A percentile compares a stretch with the other conserved stretches of the same genome.
These are phyloP conservation scores for Verbascum thapsus DNA, from an alignment of 257 asterid species.

Conservation along the genomic window DNA sequence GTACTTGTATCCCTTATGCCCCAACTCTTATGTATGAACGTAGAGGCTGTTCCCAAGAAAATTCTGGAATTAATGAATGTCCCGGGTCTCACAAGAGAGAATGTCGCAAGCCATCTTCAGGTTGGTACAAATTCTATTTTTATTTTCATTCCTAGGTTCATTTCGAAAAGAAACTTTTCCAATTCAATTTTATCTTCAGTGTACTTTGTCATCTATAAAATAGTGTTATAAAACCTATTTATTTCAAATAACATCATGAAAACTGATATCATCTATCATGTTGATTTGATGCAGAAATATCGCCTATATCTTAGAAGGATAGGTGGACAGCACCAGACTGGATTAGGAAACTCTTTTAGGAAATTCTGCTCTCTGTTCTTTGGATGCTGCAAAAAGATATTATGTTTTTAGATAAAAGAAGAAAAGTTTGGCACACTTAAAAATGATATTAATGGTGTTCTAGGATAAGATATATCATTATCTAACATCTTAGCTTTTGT, in stretches of 20 bases:
- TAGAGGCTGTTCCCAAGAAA: constrained; percentile 86
- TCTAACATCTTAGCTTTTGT: constrained; percentile 85
- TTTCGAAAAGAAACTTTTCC: too few species aligned
- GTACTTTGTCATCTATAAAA: too few species aligned
- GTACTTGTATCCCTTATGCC: constrained; percentile 10
- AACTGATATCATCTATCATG: too few species aligned
- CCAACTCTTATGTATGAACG: constrained; percentile 14
- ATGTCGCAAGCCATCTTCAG: constrained; percentile 92
- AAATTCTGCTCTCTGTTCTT: constrained; percentile 71
- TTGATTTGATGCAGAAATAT: constrained; percentile 62
- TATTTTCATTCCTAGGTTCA: neutral
- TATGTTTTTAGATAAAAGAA: constrained; percentile 3
- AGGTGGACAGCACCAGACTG: constrained; percentile 65
- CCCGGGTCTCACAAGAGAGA: constrained; percentile 77
- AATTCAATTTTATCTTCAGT: too few species aligned
- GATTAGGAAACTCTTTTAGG: constrained; percentile 54
- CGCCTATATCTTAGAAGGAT: constrained; percentile 79
- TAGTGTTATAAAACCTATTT: too few species aligned
- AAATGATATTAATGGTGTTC: constrained; percentile 3
- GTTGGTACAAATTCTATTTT: constrained; percentile 35
- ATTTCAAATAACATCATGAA: too few species aligned
- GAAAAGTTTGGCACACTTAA: neutral
- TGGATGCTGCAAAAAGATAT: constrained; percentile 57
- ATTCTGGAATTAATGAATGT: constrained; percentile 82
- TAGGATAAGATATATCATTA: constrained; percentile 50